A percentile compares a stretch with the other conserved stretches of the same genome.
Evolutionary conservation across 2,329 filamentous ascomycete species (phyloP).

Genomic region (Tolypocladium pustulatum): DNA sequence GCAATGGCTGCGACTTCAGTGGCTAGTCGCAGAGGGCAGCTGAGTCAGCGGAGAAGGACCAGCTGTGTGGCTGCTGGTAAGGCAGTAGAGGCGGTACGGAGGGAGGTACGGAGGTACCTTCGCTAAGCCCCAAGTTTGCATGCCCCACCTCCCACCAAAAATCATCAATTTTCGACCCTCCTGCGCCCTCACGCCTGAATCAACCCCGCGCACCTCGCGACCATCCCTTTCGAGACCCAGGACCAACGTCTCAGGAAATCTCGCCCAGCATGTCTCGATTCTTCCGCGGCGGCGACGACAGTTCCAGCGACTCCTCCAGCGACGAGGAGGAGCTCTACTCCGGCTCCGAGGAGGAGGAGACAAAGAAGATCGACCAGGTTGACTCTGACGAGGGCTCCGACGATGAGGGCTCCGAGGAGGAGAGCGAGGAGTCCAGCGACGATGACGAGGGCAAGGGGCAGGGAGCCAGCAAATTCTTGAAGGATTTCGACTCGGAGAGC

Average conservation of each 20-base stretch:
- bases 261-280: slow-evolving; percentile 78
- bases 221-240: slow-evolving; percentile 8
- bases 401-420: slow-evolving; percentile 36
- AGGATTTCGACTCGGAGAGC: slow-evolving; percentile 59
- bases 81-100: neutral
- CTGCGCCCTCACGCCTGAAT: slow-evolving; percentile 10
- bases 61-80: neutral
- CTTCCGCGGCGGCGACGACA: slow-evolving; percentile 84
- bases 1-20: slow-evolving; percentile 1
- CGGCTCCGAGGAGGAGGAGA: slow-evolving; percentile 28
- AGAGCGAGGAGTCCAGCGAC: slow-evolving; percentile 47
- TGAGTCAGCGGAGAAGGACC: slow-evolving; percentile 2
- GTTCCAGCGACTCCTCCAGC: slow-evolving; percentile 90
- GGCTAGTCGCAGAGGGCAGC: neutral
- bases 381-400: slow-evolving; percentile 28
- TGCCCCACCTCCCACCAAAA: slow-evolving; percentile 32
- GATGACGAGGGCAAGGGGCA: slow-evolving; percentile 55
- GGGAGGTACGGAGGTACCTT: slow-evolving; percentile 5
- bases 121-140: slow-evolving; percentile 26
- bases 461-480: slow-evolving; percentile 78
- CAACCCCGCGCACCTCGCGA: slow-evolving; percentile 27
- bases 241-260: slow-evolving; percentile 7
- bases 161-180: slow-evolving; percentile 28
- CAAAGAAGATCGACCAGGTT: slow-evolving; percentile 30
- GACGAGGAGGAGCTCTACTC: slow-evolving; percentile 94